Conservation (phyloP, 768 basidiomycete genomes). For the Pulveroboletus sp. region DNA sequence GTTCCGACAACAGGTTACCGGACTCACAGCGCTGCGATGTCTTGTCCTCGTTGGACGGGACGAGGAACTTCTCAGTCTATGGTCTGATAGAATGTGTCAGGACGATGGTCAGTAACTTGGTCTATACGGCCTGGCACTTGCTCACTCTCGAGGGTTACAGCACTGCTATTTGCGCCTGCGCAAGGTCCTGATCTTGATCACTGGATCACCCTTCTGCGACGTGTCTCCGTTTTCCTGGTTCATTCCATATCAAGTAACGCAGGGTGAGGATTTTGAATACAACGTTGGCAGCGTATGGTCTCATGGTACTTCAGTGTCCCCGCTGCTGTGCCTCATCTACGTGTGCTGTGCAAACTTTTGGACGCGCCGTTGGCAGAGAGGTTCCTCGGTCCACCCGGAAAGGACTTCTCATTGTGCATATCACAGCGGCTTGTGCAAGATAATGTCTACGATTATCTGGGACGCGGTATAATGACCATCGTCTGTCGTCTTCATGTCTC, state of each 20-base stretch:
- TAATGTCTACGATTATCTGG: slow-evolving; percentile 39
- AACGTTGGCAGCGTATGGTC: neutral
- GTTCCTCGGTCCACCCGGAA: slow-evolving; percentile 29
- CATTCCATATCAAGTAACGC: slow-evolving; percentile 46
- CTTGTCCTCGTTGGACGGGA: slow-evolving; percentile 56
- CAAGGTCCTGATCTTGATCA: slow-evolving; percentile 38
- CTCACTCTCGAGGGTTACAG: slow-evolving; percentile 26
- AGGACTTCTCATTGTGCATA: slow-evolving; percentile 32
- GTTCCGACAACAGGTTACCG: slow-evolving; percentile 51
- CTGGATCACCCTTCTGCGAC: slow-evolving; percentile 62
- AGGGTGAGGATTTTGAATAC: slow-evolving; percentile 39
- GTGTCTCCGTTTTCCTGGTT: slow-evolving; percentile 47
- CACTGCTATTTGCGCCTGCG: slow-evolving; percentile 38
- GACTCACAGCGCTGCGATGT: slow-evolving; percentile 58
- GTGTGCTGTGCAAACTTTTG: slow-evolving; percentile 48
- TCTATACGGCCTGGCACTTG: neutral
- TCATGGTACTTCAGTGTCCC: slow-evolving; percentile 39
- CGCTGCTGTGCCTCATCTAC: slow-evolving; percentile 44
- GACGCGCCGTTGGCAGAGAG: slow-evolving; percentile 13
- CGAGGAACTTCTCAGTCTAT: slow-evolving; percentile 29
- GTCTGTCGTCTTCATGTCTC: slow-evolving; percentile 37
- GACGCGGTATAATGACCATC: slow-evolving; percentile 30
- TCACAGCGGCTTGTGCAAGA: slow-evolving; percentile 44
- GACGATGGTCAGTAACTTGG: slow-evolving; percentile 19
- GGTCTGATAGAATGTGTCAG: slow-evolving; percentile 27